Conservation (phyloP, 1,139 yeast genomes). For the Chernovozyma aurita region DNA sequence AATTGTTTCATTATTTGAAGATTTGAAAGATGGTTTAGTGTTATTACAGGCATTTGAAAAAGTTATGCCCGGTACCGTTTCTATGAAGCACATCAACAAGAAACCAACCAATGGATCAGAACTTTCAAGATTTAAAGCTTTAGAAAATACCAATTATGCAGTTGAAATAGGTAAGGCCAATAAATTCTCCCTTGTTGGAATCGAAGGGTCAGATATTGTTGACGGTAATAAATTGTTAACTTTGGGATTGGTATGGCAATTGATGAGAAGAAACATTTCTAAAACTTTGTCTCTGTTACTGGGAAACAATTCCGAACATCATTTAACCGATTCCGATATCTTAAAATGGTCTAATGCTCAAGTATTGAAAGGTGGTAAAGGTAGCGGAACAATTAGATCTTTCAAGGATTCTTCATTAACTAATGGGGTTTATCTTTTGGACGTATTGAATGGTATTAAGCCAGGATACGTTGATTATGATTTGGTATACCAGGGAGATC, state of each 20-base stretch:
- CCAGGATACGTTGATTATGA: slow-evolving; percentile 98
- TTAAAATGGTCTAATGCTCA: slow-evolving; percentile 91
- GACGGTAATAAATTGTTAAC: slow-evolving; percentile 91
- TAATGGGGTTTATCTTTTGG: slow-evolving; percentile 77
- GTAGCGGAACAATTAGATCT: slow-evolving; percentile 57
- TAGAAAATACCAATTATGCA: slow-evolving; percentile 94
- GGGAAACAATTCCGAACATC: slow-evolving; percentile 58
- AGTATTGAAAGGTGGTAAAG: slow-evolving; percentile 79
- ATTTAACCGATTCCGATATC: slow-evolving; percentile 75
- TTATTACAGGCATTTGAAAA: slow-evolving; percentile 91
- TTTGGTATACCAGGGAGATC: slow-evolving; percentile 71
- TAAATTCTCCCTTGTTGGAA: slow-evolving; percentile 91
- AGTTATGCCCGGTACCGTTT: slow-evolving; percentile 90
- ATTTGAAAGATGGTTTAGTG: slow-evolving; percentile 87
- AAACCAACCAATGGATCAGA: slow-evolving; percentile 70
- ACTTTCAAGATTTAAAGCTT: slow-evolving; percentile 84
- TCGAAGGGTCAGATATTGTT: slow-evolving; percentile 95
- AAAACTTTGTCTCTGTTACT: slow-evolving; percentile 74
- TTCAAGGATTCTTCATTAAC: slow-evolving; percentile 79
- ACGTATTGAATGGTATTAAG: slow-evolving; percentile 86
- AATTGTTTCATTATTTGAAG: slow-evolving; percentile 87
- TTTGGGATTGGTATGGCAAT: slow-evolving; percentile 96
- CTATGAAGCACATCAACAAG: slow-evolving; percentile 76
- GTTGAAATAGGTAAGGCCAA: slow-evolving; percentile 93
- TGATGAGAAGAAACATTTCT: slow-evolving; percentile 93